These are phyloP conservation scores for Ophiosphaerella narmari DNA, from an alignment of 2,329 filamentous ascomycete species.

Conservation along the genomic window DNA sequence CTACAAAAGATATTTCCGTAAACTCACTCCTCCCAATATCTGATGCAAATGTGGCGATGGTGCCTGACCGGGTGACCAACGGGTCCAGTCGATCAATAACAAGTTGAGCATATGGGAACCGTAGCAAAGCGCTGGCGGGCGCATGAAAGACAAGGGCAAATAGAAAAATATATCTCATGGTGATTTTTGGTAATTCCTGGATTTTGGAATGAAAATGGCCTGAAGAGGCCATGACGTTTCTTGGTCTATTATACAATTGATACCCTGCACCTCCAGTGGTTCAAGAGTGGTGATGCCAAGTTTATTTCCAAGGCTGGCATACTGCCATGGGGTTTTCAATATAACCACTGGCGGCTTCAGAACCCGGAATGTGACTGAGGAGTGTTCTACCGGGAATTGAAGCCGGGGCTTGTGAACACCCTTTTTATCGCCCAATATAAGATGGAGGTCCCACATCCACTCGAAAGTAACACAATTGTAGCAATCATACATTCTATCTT, in stretches of 20 bases:
- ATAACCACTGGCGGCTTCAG: constrained; percentile 1
- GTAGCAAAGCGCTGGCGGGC: constrained; percentile 23
- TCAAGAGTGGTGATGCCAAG: constrained; percentile 2
- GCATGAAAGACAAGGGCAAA: constrained; percentile 18
- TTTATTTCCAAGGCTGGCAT: not conserved
- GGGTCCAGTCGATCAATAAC: constrained; percentile 31
- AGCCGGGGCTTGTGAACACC: no score
- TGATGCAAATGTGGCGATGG: constrained; percentile 34
- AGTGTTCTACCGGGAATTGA: no score
- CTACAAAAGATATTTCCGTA: not conserved
- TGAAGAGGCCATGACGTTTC: not conserved
- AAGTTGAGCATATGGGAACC: constrained; percentile 32
- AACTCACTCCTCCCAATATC: constrained; percentile 24
- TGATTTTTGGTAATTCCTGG: constrained; percentile 1
- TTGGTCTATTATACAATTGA: constrained; percentile 3
- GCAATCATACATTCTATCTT: no score
- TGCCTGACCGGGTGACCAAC: constrained; percentile 26
- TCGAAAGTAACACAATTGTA: no score
- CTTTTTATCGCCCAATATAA: no score
- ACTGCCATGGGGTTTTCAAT: not conserved
- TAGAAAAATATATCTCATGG: constrained; percentile 21
- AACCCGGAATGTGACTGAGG: no score
- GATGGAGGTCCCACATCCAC: no score
- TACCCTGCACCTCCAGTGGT: not conserved
- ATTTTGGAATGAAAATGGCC: not conserved